Evolutionary conservation across 768 basidiomycete genomes (phyloP).

Genomic region (Trametes gibbosa): DNA sequence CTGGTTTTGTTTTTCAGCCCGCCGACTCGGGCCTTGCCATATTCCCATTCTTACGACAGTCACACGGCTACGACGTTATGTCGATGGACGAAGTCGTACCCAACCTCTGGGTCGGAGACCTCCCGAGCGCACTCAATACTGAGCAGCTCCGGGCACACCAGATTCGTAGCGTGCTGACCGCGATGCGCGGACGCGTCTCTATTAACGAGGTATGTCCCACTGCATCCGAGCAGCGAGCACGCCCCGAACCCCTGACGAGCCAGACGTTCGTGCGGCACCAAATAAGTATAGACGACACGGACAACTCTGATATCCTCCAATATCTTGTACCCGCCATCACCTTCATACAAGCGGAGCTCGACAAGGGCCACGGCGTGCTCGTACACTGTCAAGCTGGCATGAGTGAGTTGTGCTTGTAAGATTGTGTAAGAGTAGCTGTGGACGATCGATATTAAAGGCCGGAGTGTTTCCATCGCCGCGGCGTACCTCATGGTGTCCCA

Average conservation of each 20-base stretch:
- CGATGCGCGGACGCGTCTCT: slow-evolving; percentile 65
- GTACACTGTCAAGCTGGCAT: slow-evolving; percentile 92
- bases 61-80: background rate
- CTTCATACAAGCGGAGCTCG: slow-evolving; percentile 78
- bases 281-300: slow-evolving; percentile 73
- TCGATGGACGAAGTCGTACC: slow-evolving; percentile 77
- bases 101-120: slow-evolving; percentile 82
- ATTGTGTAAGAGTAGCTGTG: too few relatives aligned
- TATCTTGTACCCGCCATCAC: slow-evolving; percentile 78
- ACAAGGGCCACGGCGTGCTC: slow-evolving; percentile 73
- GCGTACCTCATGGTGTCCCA: slow-evolving; percentile 85
- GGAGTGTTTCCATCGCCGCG: slow-evolving; percentile 81
- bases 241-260: slow-evolving; percentile 1
- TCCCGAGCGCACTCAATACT: slow-evolving; percentile 65
- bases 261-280: slow-evolving; percentile 82
- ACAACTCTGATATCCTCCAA: slow-evolving; percentile 72
- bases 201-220: slow-evolving; percentile 54
- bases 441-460: slow-evolving; percentile 44
- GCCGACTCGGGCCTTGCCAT: too few relatives aligned
- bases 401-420: slow-evolving; percentile 50
- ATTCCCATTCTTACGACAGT: background rate
- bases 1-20: too few relatives aligned
- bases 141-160: slow-evolving; percentile 60
- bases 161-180: slow-evolving; percentile 74
- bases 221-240: background rate